Evolutionary conservation across 2,329 filamentous ascomycete genomes (phyloP), one percentile per base, ranked within the genome.

Genomic region (Arthrobotrys iridis): DNA sequence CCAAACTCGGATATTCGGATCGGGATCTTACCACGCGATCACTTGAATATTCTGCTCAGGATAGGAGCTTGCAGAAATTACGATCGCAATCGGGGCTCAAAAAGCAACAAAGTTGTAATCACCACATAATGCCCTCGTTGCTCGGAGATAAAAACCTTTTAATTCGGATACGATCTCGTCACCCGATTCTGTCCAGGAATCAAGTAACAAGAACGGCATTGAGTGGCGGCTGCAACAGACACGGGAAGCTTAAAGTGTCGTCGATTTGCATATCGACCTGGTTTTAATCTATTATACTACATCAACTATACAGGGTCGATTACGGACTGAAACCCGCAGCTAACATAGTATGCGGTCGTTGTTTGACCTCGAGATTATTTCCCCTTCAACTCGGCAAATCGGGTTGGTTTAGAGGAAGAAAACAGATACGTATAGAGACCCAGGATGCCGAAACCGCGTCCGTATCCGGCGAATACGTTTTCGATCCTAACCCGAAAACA

Each of bases 1-100:
- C 41, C 46, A 45, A 40, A 8, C 28, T 65, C 60, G 60, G 60
- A 55, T 65, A 58, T 59, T 58, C 63, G 50, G 63, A 46, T 41
- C 15, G 37, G 37, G 50, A 55, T 55, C 50, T 55, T 13, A 37
- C 11, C 15, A 55, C 11, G 24, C 22, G 5, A 24, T 55, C 50
- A 55, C 18, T 18, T n/a, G 37, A 37, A 37, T 30, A 55, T 55
- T 18, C 48, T 55, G 28, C 48, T 55, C 8, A 8, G 48, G 48
- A 55, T 55, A 50, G 46, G 48, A 55, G 28, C 28, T 37, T 55
- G 48, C 28, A 55, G 48, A 55, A 55, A 55, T 55, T 35, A 35
- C 48, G 37, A 35, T 55, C 48, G 48, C 48, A 55, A 30, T 55
- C 48, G 48, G 48, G 26, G 48, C 18, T 35, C 15, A 55, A 55